Evolutionary conservation across 1,284 basidiomycete genomes (phyloP), one percentile per base, ranked within the genome.

Genomic region (Stereum hirsutum): DNA sequence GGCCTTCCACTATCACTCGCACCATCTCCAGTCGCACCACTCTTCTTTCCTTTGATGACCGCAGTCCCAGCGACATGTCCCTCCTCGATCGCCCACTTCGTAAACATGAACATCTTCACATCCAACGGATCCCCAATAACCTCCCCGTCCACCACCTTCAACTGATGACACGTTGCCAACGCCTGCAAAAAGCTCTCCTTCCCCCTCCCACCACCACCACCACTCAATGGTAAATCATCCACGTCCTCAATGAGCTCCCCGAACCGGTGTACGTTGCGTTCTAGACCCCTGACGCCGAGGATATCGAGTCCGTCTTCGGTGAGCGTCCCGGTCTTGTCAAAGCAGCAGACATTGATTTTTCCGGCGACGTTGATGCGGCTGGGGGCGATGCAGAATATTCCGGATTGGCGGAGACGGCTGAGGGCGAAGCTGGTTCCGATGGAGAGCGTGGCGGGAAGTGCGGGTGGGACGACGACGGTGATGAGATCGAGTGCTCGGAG

Each of bases 241-340:
- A 94, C 78, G 46, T 94, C 81, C 48, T 88, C 78, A 49, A 96
- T 73, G 17, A 99, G 76, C 58, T 99, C 94, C 32, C 92, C 92
- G 63, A 99, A 99, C 35, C 82, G 76, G 39, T 81, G 75, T 7
- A 63, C 72, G 43, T 68, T 74, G 39, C 86, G 79, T 51, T 94
- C 90, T 34, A 91, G 74, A 1, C 79, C 80, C 32, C 93, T 81
- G 10, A 94, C 85, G 21, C 93, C 93, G 36, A 99, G 83, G 36
- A 99, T 93, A 57, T 99, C 96, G 33, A 99, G 74, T 1, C 96
- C 96, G 52, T 99, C 96, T 62, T 98, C 96, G 0, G 96, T 99
- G 14, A 99, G 73, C 1, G 96, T 99, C 2, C 96, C 96, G 1
- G 96, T 99, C 69, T 99, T 99, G 72, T 99, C 96, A 57, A 99